These are phyloP conservation scores for Postia placenta DNA, from an alignment of 768 basidiomycete species.

Conservation along the genomic window DNA sequence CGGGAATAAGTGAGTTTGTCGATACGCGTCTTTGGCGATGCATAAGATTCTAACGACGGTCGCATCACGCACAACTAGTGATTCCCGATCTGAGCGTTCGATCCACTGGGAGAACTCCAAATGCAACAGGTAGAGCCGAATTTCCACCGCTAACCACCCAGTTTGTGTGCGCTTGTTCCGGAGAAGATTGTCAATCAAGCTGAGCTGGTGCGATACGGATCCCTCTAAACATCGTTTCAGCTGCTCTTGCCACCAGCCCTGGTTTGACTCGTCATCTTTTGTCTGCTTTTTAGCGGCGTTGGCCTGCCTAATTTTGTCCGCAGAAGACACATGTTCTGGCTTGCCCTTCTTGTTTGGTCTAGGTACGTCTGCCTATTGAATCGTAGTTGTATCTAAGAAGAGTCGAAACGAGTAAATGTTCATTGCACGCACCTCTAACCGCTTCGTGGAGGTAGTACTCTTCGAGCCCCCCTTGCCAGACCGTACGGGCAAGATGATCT, in stretches of 20 bases:
- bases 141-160: slow-evolving; percentile 41
- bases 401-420: too few relatives aligned
- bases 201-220: slow-evolving; percentile 26
- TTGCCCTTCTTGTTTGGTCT: slow-evolving; percentile 16
- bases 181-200: slow-evolving; percentile 30
- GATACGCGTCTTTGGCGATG: slow-evolving; percentile 39
- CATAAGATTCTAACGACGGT: slow-evolving; percentile 43
- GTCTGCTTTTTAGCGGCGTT: slow-evolving; percentile 40
- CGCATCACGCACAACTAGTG: slow-evolving; percentile 33
- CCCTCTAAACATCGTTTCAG: slow-evolving; percentile 33
- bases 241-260: slow-evolving; percentile 48
- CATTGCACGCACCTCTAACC: too few relatives aligned
- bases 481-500: slow-evolving; percentile 43
- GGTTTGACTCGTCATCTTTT: slow-evolving; percentile 32
- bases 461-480: slow-evolving; percentile 2
- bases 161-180: slow-evolving; percentile 41
- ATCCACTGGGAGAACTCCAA: slow-evolving; percentile 50
- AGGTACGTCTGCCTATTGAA: slow-evolving; percentile 3
- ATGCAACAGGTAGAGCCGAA: slow-evolving; percentile 47
- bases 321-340: slow-evolving; percentile 29
- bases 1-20: slow-evolving; percentile 30
- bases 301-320: slow-evolving; percentile 37
- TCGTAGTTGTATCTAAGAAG: too few relatives aligned
- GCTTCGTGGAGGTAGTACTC: too few relatives aligned
- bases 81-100: slow-evolving; percentile 34